A percentile compares a stretch with the other conserved stretches of the same genome.
phyloP scores from a whole-genome alignment of 768 basidiomycete species.

The Boletus vinaceobasis region DNA sequence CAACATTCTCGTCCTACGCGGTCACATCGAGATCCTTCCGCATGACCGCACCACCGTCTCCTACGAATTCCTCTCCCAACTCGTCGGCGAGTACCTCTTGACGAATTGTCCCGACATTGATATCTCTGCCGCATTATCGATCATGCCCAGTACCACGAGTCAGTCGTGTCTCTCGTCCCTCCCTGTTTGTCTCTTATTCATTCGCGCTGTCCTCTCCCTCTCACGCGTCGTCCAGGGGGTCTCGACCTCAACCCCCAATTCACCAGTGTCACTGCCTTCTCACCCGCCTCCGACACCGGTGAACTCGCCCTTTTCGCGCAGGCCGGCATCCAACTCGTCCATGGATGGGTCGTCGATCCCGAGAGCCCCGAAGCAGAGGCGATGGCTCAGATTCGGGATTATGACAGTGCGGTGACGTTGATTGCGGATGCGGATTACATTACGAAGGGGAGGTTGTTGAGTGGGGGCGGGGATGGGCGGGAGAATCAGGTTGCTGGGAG shows the following conservation, averaged over 20 bases:
- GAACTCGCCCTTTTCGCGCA: constrained; percentile 86
- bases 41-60: constrained; percentile 64
- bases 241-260: constrained; percentile 90
- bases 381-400: constrained; percentile 55
- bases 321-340: constrained; percentile 75
- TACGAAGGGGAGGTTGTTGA: constrained; percentile 58
- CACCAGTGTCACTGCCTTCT: constrained; percentile 63
- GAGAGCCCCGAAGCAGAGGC: constrained; percentile 55
- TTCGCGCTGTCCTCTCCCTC: neutral
- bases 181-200: neutral
- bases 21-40: constrained; percentile 71
- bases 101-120: constrained; percentile 42
- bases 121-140: constrained; percentile 29
- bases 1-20: constrained; percentile 87
- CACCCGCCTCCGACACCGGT: constrained; percentile 60
- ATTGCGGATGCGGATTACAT: constrained; percentile 81
- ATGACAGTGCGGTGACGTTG: constrained; percentile 68
- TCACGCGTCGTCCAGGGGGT: constrained; percentile 49
- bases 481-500: neutral
- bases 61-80: constrained; percentile 80
- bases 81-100: constrained; percentile 82
- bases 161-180: constrained; percentile 26
- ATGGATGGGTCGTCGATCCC: constrained; percentile 66
- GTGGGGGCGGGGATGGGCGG: neutral
- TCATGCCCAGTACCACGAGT: constrained; percentile 69